Conservation (phyloP, 73 alveolate genomes). For the Urostyla sp. region DNA sequence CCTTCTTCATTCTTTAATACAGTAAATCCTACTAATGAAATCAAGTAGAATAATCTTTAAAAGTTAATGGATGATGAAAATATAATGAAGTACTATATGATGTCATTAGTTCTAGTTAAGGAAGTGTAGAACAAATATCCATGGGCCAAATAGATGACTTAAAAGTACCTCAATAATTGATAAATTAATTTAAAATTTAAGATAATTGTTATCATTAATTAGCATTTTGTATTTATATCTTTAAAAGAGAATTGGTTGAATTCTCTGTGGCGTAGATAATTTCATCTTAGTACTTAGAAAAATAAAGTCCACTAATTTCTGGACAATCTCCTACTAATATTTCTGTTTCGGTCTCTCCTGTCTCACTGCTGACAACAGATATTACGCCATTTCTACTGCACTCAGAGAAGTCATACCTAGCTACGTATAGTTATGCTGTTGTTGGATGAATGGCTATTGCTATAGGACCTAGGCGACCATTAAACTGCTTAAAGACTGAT, state of each 20-base stretch:
- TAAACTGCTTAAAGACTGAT: constrained; percentile 92
- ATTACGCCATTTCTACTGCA: constrained; percentile 82
- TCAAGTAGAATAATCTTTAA: neutral
- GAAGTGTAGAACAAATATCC: constrained; percentile 22
- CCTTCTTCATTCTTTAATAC: too few relatives aligned
- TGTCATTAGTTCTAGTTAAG: constrained; percentile 28
- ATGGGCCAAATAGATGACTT: neutral
- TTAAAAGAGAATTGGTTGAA: constrained; percentile 42
- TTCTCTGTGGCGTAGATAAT: constrained; percentile 71
- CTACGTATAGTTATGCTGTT: constrained; percentile 84
- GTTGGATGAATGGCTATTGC: constrained; percentile 85
- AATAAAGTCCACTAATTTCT: constrained; percentile 76
- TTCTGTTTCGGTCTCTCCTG: constrained; percentile 70
- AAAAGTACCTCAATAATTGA: neutral
- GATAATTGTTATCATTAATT: neutral
- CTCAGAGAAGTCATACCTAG: constrained; percentile 90
- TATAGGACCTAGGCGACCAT: constrained; percentile 98
- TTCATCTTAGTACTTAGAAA: constrained; percentile 74
- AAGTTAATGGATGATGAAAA: neutral
- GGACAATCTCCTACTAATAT: constrained; percentile 66
- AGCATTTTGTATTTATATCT: constrained; percentile 23
- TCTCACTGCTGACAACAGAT: constrained; percentile 71
- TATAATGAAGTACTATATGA: neutral
- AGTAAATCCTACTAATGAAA: neutral
- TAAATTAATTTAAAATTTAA: neutral